Conservation (phyloP, 148 eudicot species). For the Amaranthus hypochondriacus region DNA sequence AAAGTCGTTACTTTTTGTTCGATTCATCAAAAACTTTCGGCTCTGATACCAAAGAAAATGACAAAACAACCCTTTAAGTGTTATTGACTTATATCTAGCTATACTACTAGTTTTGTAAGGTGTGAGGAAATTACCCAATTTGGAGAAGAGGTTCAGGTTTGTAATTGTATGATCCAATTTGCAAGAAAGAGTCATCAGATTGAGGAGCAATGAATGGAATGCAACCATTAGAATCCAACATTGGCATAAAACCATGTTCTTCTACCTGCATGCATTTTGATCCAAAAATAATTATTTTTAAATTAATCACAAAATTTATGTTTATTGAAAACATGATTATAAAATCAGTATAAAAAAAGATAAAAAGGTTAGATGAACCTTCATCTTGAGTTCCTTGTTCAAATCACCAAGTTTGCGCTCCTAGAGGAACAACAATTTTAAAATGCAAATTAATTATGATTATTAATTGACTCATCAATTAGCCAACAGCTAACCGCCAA, state of each 20-base stretch:
- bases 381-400: slow-evolving; percentile 73
- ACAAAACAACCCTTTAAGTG: too few species aligned
- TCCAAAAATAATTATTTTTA: too few species aligned
- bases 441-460: too few species aligned
- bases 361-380: slow-evolving; percentile 34
- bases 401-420: slow-evolving; percentile 83
- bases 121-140: slow-evolving; percentile 48
- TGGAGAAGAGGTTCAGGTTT: slow-evolving; percentile 48
- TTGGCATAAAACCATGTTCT: slow-evolving; percentile 29
- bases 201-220: slow-evolving; percentile 32
- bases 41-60: too few species aligned
- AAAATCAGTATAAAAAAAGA: neutral
- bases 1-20: too few species aligned
- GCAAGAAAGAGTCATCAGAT: slow-evolving; percentile 24
- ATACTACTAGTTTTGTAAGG: too few species aligned
- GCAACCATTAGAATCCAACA: slow-evolving; percentile 27
- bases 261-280: slow-evolving; percentile 29
- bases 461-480: too few species aligned
- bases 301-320: neutral
- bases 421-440: slow-evolving; percentile 26
- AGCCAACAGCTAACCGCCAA: too few species aligned
- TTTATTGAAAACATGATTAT: neutral
- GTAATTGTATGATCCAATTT: slow-evolving; percentile 31
- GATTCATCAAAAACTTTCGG: too few species aligned
- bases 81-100: too few species aligned